Evolutionary conservation across 208 protist genomes (phyloP).

Genomic region (Crithidia fasciculata): DNA sequence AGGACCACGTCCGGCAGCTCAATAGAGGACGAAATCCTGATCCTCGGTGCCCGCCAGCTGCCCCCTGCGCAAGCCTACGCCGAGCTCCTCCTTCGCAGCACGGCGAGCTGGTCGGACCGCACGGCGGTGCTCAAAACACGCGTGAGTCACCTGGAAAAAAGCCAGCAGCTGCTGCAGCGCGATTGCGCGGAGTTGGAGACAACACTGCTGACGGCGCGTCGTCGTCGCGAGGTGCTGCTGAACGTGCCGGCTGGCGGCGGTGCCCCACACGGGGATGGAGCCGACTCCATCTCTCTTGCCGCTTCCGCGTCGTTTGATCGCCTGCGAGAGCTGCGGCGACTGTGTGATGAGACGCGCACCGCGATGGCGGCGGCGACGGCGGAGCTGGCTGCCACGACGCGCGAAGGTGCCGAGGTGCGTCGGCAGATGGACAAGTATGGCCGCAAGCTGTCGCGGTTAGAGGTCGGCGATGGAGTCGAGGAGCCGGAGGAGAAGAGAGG

Average conservation of each 20-base stretch:
- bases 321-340: slow-evolving; percentile 49
- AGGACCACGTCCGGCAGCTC: too few relatives aligned
- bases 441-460: slow-evolving; percentile 49
- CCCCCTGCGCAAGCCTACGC: slow-evolving; percentile 56
- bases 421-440: slow-evolving; percentile 62
- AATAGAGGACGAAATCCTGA: slow-evolving; percentile 34
- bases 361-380: slow-evolving; percentile 45
- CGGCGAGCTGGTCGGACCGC: slow-evolving; percentile 39
- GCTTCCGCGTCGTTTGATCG: slow-evolving; percentile 28
- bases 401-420: slow-evolving; percentile 47
- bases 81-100: slow-evolving; percentile 44
- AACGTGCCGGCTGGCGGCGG: slow-evolving; percentile 14
- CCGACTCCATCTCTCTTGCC: slow-evolving; percentile 2
- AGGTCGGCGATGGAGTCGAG: not conserved
- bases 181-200: slow-evolving; percentile 57
- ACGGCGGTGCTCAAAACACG: slow-evolving; percentile 41
- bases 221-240: slow-evolving; percentile 52
- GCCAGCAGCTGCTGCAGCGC: slow-evolving; percentile 59
- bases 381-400: slow-evolving; percentile 52
- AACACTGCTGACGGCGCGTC: slow-evolving; percentile 36
- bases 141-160: slow-evolving; percentile 43
- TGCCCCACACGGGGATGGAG: not conserved
- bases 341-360: slow-evolving; percentile 50
- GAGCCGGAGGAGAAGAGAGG: not conserved
- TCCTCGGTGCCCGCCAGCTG: slow-evolving; percentile 53